Base-by-base conservation (phyloP, 2,329 filamentous ascomycete species). In the Neocatenulostroma microsporum region DNA sequence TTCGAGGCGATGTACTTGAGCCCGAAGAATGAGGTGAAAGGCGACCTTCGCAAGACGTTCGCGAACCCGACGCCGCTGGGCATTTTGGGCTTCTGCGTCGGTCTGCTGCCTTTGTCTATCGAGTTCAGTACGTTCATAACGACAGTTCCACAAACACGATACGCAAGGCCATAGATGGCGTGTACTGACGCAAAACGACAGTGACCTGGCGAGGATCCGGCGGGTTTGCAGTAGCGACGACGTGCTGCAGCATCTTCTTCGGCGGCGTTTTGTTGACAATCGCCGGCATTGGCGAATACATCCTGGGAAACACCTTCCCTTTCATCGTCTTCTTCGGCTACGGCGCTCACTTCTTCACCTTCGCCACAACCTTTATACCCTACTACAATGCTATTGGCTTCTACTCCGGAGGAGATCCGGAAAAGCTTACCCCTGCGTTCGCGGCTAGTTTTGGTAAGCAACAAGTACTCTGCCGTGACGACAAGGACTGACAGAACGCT, bases 151-250 rank as follows among this genome's bases (percentile, higher is more conserved):
- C n/a, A n/a, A n/a, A n/a, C n/a, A n/a, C n/a, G n/a, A n/a, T n/a
- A n/a, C n/a, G n/a, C n/a, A n/a, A n/a, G n/a, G n/a, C n/a, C n/a
- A n/a, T n/a, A n/a, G n/a, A n/a, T n/a, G n/a, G n/a, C n/a, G n/a
- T n/a, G n/a, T n/a, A n/a, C n/a, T n/a, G n/a, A n/a, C n/a, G n/a
- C n/a, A n/a, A n/a, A n/a, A n/a, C n/a, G n/a, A 39, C 10, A 30
- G 37, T 78, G 69, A 73, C 73, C 26, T 78, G 73, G 74, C 59
- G 73, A 47, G 73, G 74, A 14, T 64, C 74, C 20, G 72, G 71
- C 31, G 68, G 66, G 3, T 65, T 60, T 30, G 72, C 72, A 18
- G 70, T 70, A 34, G 67, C 70, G 28, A 60, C 46, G 26, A 62
- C 52, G 20, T 62, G 62, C 19, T 55, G 59, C 25, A 63, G 63